Evolutionary conservation across 768 basidiomycete genomes (phyloP).

Genomic region (Lentinula aciculospora): DNA sequence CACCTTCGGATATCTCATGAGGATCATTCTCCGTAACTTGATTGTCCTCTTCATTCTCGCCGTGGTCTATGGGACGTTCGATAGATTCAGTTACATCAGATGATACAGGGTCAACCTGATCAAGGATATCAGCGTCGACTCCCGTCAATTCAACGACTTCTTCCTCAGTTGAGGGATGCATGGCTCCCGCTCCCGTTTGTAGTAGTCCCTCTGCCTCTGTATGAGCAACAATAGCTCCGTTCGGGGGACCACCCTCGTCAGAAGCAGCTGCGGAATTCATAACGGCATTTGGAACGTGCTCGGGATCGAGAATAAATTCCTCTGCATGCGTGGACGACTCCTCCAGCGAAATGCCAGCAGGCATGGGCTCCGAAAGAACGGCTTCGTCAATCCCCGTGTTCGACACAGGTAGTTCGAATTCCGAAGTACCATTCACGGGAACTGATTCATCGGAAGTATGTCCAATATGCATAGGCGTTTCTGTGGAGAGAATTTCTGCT

Average conservation of each 20-base stretch:
- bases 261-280: constrained; percentile 7
- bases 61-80: constrained; percentile 11
- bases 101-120: background rate
- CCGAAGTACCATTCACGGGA: background rate
- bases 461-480: too few species aligned
- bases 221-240: background rate
- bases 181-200: background rate
- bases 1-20: constrained; percentile 60
- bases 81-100: background rate
- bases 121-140: background rate
- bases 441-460: background rate
- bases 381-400: background rate
- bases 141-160: background rate
- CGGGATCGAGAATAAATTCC: constrained; percentile 15
- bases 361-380: background rate
- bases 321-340: background rate
- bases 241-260: constrained; percentile 7
- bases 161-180: background rate
- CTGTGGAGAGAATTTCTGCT: background rate
- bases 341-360: background rate
- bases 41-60: constrained; percentile 6
- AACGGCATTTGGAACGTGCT: constrained; percentile 10
- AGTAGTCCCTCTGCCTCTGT: background rate
- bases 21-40: constrained; percentile 28
- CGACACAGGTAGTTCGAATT: background rate